Evolutionary conservation across 352 stramenopile species (phyloP), one percentile per base, ranked within the genome.

Genomic region (Elongisporangium undulatum): DNA sequence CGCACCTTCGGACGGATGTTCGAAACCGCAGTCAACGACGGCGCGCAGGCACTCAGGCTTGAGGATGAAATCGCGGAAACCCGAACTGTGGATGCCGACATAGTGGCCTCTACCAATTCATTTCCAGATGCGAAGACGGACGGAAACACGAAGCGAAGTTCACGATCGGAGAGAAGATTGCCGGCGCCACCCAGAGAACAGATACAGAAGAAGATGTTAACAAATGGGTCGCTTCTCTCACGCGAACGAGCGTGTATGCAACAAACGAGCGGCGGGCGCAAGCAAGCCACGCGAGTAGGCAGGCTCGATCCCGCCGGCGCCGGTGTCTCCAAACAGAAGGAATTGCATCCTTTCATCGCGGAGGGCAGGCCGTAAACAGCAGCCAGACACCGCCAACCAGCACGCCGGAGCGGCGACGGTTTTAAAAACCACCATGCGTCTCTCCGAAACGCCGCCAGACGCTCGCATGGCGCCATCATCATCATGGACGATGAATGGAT

Each of bases 11-110:
- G 96, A 99, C 53, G 98, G 98, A 77, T 99, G 97, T 76, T 99
- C 98, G 61, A 99, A 99, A 69, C 98, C 98, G 79, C 97, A 99
- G 74, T 99, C 96, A 34, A 99, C 97, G 63, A 99, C 97, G 26
- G 98, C 96, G 64, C 97, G 92, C 55, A 99, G 85, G 53, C 98
- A 97, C 78, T 99, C 97, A 23, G 97, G 97, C 85, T 99, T 99
- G 48, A 99, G 77, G 69, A 99, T 96, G 66, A 99, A 99, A 76
- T 99, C 98, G 69, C 98, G 97, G 85, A 99, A 99, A 72, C 97
- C 97, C 26, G 95, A 99, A 56, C 90, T 97, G 76, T 99, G 97
- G 74, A 99, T 99, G 65, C 97, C 97, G 62, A 99, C 97, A 77
- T 99, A 99, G 79, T 99, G 97, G 54, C 97, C 98, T 88, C 96